Conservation (phyloP, 768 basidiomycete species). For the Wakefieldia striispora region DNA sequence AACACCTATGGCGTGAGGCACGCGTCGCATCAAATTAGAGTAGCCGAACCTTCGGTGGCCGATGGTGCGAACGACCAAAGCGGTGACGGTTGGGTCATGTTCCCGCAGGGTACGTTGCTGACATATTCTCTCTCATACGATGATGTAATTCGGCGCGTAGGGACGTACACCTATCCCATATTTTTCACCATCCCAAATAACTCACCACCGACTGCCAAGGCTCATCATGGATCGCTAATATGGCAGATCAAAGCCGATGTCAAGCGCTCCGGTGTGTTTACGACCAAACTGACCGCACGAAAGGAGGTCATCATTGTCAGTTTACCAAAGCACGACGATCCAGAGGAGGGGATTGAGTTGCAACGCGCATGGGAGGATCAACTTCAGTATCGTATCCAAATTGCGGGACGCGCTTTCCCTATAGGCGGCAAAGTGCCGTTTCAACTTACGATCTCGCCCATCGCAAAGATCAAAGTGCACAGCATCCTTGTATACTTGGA, state of each 20-base stretch:
- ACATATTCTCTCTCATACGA: constrained; percentile 1
- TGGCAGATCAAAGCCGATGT: constrained; percentile 84
- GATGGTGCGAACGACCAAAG: constrained; percentile 29
- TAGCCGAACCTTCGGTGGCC: constrained; percentile 29
- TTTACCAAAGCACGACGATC: constrained; percentile 46
- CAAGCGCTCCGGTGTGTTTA: constrained; percentile 79
- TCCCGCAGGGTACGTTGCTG: constrained; percentile 65
- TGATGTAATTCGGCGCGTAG: constrained; percentile 58
- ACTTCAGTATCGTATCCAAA: constrained; percentile 73
- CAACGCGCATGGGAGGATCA: constrained; percentile 92
- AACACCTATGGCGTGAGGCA: not conserved
- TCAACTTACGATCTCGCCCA: constrained; percentile 76
- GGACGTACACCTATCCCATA: constrained; percentile 92
- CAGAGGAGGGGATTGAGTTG: constrained; percentile 79
- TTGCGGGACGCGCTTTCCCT: constrained; percentile 73
- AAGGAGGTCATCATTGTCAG: constrained; percentile 76
- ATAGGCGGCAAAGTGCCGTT: constrained; percentile 83
- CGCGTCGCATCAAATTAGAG: constrained; percentile 24
- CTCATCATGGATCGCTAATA: constrained; percentile 69
- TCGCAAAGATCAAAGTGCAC: constrained; percentile 81
- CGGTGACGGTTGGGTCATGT: constrained; percentile 76
- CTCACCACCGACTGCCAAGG: constrained; percentile 73
- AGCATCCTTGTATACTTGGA: constrained; percentile 73
- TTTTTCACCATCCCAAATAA: constrained; percentile 82
- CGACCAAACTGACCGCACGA: constrained; percentile 60